Evolutionary conservation across 2,329 filamentous ascomycete genomes (phyloP).

Genomic region (Fusarium continuum): DNA sequence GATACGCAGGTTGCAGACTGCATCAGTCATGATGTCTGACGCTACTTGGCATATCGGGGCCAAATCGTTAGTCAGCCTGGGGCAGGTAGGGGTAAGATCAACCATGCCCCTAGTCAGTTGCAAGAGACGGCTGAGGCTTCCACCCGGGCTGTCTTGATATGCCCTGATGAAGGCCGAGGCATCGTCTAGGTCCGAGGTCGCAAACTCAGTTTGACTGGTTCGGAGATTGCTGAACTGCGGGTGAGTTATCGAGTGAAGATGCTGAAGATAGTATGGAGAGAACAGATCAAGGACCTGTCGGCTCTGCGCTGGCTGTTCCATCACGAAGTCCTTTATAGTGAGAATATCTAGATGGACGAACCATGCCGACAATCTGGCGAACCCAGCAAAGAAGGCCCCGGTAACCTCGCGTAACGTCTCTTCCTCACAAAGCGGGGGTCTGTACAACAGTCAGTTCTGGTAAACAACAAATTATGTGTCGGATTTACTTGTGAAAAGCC

Average conservation of each 20-base stretch:
- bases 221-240: slow-evolving; percentile 18
- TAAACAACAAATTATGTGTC: neutral
- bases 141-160: slow-evolving; percentile 55
- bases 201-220: slow-evolving; percentile 19
- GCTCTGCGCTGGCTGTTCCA: slow-evolving; percentile 10
- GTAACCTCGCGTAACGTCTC: slow-evolving; percentile 45
- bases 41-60: slow-evolving; percentile 50
- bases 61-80: slow-evolving; percentile 58
- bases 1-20: slow-evolving; percentile 35
- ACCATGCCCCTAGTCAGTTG: slow-evolving; percentile 55
- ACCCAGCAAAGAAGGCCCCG: slow-evolving; percentile 51
- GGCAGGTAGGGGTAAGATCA: slow-evolving; percentile 54
- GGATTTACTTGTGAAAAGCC: slow-evolving; percentile 53
- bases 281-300: slow-evolving; percentile 41
- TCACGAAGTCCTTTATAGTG: slow-evolving; percentile 29
- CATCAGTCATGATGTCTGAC: slow-evolving; percentile 47
- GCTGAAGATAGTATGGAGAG: slow-evolving; percentile 54
- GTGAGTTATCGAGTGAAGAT: slow-evolving; percentile 49
- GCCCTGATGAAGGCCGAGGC: slow-evolving; percentile 52
- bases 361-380: slow-evolving; percentile 61
- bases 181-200: slow-evolving; percentile 30
- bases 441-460: slow-evolving; percentile 18
- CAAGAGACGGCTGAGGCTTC: slow-evolving; percentile 55
- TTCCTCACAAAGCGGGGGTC: slow-evolving; percentile 40
- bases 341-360: slow-evolving; percentile 60